Base-by-base conservation (phyloP, 108 stramenopile genomes). In the Cyclostephanos invisitatus region DNA sequence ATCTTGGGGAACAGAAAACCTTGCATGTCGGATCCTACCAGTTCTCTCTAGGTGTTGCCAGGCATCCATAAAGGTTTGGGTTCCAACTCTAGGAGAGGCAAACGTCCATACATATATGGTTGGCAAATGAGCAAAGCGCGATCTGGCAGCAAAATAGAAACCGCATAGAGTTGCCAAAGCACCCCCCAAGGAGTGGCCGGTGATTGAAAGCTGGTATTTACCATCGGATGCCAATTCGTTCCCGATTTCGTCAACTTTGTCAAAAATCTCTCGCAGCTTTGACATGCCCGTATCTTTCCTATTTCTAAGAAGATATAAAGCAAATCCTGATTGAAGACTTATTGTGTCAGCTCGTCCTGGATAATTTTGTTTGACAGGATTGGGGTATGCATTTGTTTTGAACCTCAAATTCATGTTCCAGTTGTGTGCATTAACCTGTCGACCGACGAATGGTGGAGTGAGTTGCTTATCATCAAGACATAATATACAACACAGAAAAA, bases 151-250 rank as follows among this genome's bases (percentile, higher is more conserved):
- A 36, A 36, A 54, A 49, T 67, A 78, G 28, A 70, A 78, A 7
- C 72, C 77, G 65, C 37, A 68, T 5, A 84, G 37, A 5, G 75
- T 77, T 20, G 83, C 83, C 20, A 84, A 35, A 37, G 83, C 83
- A 18, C 83, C 83, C 6, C 83, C 83, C 18, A 84, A 47, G 18
- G 63, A 59, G 40, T 81, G 76, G 7, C 83, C 83, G 1, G 76
- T 77, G 15, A 78, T 64, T 8, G 56, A 64, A 28, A 81, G 48
- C 49, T 61, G 51, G 61, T 71, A 76, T 28, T 71, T 40, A 7
- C 71, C 71, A 46, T 72, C 48, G 21, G 50, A 48, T 24, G 64
- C 53, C 47, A 74, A 6, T 38, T 74, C 73, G 40, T 22, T 63
- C 17, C 73, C 73, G n/a, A 74, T 62, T 18, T 20, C 28, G 20